A percentile compares a stretch with the other conserved stretches of the same genome.
These are phyloP conservation scores for Torulaspora gathmanii DNA, from an alignment of 805 yeast species.

Conservation along the genomic window DNA sequence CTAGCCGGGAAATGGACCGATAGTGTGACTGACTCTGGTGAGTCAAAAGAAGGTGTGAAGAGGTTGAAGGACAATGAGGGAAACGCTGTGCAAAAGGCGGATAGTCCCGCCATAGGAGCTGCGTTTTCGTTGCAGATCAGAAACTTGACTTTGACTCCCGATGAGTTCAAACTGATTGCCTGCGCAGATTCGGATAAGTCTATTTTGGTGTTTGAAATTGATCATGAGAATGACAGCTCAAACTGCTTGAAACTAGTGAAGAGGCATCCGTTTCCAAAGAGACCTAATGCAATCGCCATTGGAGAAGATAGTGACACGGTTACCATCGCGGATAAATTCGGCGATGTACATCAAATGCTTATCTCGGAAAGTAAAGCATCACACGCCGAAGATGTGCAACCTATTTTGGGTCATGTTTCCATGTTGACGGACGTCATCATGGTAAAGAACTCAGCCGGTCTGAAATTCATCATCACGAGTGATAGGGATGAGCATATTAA, in stretches of 20 bases:
- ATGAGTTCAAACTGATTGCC: slow-evolving; percentile 54
- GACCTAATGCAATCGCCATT: slow-evolving; percentile 80
- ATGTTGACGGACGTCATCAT: slow-evolving; percentile 76
- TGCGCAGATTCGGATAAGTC: slow-evolving; percentile 84
- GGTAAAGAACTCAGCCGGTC: slow-evolving; percentile 31
- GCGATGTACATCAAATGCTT: slow-evolving; percentile 75
- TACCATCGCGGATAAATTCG: slow-evolving; percentile 88
- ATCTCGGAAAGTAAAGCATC: slow-evolving; percentile 38
- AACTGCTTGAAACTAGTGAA: slow-evolving; percentile 50
- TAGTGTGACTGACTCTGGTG: slow-evolving; percentile 35
- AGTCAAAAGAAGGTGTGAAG: slow-evolving; percentile 19
- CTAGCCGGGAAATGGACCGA: slow-evolving; percentile 59
- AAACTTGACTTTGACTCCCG: slow-evolving; percentile 49
- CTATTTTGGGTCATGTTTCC: slow-evolving; percentile 92
- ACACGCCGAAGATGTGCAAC: slow-evolving; percentile 47
- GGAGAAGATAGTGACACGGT: slow-evolving; percentile 48
- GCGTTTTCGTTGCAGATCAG: slow-evolving; percentile 64
- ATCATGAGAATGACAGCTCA: slow-evolving; percentile 20
- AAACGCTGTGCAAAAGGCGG: slow-evolving; percentile 49
- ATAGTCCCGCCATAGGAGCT: slow-evolving; percentile 67
- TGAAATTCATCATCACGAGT: slow-evolving; percentile 59
- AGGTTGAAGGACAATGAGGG: slow-evolving; percentile 36
- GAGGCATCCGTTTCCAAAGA: slow-evolving; percentile 78
- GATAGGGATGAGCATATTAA: slow-evolving; percentile 97
- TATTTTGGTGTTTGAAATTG: slow-evolving; percentile 52